Evolutionary conservation across 75 land plant species (phyloP).

Genomic region (Cunninghamia lanceolata): DNA sequence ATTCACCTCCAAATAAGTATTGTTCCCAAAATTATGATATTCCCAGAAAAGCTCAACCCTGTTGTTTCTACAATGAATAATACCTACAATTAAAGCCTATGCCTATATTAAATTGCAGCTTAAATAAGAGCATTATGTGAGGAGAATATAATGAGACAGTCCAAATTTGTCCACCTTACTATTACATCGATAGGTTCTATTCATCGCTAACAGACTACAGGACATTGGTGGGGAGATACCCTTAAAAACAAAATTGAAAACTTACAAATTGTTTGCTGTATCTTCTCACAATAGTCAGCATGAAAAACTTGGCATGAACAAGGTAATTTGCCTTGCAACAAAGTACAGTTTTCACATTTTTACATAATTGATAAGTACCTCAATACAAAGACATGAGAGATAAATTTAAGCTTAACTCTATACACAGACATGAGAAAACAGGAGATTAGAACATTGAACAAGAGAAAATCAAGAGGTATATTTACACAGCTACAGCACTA

Average conservation of each 20-base stretch:
- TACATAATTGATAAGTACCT: not conserved
- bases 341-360: not conserved
- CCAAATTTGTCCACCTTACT: not conserved
- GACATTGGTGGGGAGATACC: not conserved
- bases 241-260: not conserved
- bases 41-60: not conserved
- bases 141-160: not conserved
- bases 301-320: not conserved
- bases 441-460: not conserved
- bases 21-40: not conserved
- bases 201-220: not conserved
- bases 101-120: not conserved
- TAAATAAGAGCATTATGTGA: not conserved
- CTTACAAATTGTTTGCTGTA: not conserved
- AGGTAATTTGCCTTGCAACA: not conserved
- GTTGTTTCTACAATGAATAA: not conserved
- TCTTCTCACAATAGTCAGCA: not conserved
- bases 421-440: not conserved
- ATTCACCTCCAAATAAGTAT: not conserved
- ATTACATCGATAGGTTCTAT: not conserved
- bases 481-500: slow-evolving; percentile 4
- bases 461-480: not conserved
- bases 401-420: not conserved
- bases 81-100: not conserved
- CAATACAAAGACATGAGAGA: not conserved